Conservation (phyloP, 2,329 filamentous ascomycete genomes). For the Biscogniauxia sp. region DNA sequence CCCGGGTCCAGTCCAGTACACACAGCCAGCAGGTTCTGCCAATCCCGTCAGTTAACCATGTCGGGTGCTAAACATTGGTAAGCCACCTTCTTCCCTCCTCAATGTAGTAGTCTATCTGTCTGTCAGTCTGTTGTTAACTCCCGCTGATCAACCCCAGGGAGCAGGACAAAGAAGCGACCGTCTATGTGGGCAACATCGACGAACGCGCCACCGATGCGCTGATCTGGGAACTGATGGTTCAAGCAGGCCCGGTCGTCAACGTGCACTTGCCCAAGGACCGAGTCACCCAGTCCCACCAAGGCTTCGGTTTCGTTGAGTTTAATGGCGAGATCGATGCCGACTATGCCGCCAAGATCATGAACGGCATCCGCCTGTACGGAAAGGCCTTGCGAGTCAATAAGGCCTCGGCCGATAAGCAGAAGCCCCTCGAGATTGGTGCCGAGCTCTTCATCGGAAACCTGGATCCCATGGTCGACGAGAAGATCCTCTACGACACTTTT, state of each 20-base stretch:
- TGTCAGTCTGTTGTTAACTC: background rate
- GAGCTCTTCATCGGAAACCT: constrained; percentile 97
- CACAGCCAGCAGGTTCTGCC: too few species aligned
- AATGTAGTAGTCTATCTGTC: too few species aligned
- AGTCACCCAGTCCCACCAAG: constrained; percentile 94
- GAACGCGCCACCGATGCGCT: constrained; percentile 88
- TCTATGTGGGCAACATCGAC: constrained; percentile 98
- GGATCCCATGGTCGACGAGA: constrained; percentile 91
- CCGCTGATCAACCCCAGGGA: constrained; percentile 57
- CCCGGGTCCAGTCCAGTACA: too few species aligned
- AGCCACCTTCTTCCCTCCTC: constrained; percentile 2
- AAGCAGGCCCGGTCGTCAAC: constrained; percentile 95
- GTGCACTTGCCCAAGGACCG: constrained; percentile 98
- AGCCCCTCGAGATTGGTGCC: constrained; percentile 87
- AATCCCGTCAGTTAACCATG: constrained; percentile 34
- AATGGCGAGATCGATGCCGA: constrained; percentile 93
- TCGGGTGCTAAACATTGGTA: constrained; percentile 40
- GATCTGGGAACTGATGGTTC: constrained; percentile 97
- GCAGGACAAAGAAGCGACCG: constrained; percentile 96
- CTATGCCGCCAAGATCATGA: constrained; percentile 95
- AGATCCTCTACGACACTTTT: constrained; percentile 92
- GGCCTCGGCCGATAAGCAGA: constrained; percentile 86
- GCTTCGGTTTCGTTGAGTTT: constrained; percentile 98
- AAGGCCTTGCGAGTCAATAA: constrained; percentile 98
- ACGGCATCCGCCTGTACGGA: constrained; percentile 87